Evolutionary conservation across 2,329 filamentous ascomycete genomes (phyloP).

Genomic region (Sporothrix protearum): DNA sequence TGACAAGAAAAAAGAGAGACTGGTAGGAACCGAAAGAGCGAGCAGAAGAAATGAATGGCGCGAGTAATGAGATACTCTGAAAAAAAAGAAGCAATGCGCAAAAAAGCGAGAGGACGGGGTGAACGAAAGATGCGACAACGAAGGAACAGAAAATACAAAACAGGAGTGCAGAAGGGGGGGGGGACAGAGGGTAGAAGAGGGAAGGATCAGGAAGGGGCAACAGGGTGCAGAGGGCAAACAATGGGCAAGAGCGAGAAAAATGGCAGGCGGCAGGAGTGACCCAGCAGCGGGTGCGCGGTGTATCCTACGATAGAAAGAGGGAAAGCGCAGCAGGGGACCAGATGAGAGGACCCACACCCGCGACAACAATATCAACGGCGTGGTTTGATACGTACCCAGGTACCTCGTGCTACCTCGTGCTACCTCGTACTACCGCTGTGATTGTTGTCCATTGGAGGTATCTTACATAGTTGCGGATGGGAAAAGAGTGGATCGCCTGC

Average conservation of each 20-base stretch:
- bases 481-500: neutral
- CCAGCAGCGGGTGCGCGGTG: neutral
- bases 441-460: conserved; percentile 8
- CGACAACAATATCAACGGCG: conserved; percentile 20
- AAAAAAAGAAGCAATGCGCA: conserved; percentile 11
- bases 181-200: neutral
- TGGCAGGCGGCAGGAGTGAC: neutral
- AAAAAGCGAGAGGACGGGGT: neutral
- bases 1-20: conserved; percentile 9
- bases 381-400: neutral
- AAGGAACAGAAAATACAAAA: conserved; percentile 9
- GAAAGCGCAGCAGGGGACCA: conserved; percentile 20
- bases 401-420: neutral
- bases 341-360: conserved; percentile 23
- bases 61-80: conserved; percentile 25
- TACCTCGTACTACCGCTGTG: neutral
- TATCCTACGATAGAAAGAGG: conserved; percentile 12
- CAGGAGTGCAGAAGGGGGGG: conserved; percentile 6
- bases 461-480: neutral
- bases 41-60: conserved; percentile 22
- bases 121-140: conserved; percentile 10
- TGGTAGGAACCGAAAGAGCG: neutral
- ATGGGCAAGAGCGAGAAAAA: neutral
- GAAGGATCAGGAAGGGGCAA: conserved; percentile 13
- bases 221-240: neutral